phyloP scores from a whole-genome alignment of 176 grass and related monocot species.

The Raddia distichophylla region DNA sequence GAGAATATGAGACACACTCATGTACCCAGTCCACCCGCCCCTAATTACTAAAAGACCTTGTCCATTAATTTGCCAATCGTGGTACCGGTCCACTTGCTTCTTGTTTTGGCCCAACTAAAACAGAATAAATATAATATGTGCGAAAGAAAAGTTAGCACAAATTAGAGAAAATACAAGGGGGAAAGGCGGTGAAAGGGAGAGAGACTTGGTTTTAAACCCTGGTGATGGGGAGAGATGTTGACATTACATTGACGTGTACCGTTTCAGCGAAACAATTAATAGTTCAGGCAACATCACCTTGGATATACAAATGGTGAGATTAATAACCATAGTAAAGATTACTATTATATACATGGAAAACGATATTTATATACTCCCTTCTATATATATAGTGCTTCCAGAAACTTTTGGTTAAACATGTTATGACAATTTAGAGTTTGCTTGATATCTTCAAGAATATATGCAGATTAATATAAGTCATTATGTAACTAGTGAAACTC shows the following conservation, averaged over 20 bases:
- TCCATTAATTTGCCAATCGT: constrained; percentile 10
- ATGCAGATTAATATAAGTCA: no score
- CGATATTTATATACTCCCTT: background rate
- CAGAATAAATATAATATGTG: constrained; percentile 24
- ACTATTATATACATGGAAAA: background rate
- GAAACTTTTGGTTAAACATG: no score
- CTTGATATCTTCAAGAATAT: no score
- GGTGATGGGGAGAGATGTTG: background rate
- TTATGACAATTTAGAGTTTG: no score
- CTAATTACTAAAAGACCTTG: background rate
- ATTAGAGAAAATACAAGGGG: background rate
- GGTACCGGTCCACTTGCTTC: constrained; percentile 12
- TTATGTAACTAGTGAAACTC: no score
- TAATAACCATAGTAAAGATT: background rate
- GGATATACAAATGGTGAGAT: background rate
- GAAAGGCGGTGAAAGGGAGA: background rate
- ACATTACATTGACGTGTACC: no score
- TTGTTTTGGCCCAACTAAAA: constrained; percentile 53
- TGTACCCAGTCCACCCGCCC: background rate
- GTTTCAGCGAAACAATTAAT: background rate
- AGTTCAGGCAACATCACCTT: background rate
- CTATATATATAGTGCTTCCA: no score
- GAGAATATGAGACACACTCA: background rate
- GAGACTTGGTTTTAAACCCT: constrained; percentile 2
- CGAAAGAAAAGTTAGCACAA: background rate